Conservation (phyloP, 2,329 filamentous ascomycete genomes). For the Monilinia laxa region DNA sequence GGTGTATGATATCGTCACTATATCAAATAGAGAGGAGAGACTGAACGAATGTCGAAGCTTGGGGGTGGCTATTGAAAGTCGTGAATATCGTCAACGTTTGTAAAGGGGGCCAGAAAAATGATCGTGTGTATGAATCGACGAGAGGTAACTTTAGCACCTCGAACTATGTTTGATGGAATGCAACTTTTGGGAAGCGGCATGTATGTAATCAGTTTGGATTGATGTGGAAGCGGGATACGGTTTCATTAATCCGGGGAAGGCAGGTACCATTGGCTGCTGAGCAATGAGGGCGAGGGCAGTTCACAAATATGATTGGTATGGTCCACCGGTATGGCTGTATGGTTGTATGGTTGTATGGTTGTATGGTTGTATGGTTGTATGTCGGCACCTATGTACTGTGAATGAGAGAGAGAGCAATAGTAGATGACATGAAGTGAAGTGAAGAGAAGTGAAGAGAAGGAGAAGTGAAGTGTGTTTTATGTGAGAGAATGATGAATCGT, state of each 20-base stretch:
- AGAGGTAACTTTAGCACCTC: not conserved
- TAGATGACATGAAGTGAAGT: no score
- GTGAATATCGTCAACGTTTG: not conserved
- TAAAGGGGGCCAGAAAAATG: not conserved
- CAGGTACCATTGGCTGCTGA: constrained; percentile 31
- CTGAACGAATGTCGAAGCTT: constrained; percentile 13
- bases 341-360: no score
- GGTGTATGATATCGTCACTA: constrained; percentile 15
- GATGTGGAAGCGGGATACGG: constrained; percentile 18
- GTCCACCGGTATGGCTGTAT: not conserved
- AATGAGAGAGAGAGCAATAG: no score
- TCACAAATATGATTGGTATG: not conserved
- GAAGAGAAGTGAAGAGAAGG: not conserved
- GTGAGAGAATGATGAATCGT: not conserved
- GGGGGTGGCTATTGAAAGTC: not conserved
- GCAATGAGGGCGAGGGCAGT: constrained; percentile 3
- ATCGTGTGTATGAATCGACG: not conserved
- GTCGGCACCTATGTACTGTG: no score
- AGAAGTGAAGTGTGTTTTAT: not conserved
- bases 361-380: no score
- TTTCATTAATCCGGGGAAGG: constrained; percentile 39
- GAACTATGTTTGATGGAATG: constrained; percentile 18
- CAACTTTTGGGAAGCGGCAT: constrained; percentile 20
- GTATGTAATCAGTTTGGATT: not conserved
- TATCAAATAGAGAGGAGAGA: constrained; percentile 22